Conservation (phyloP, 805 yeast species). For the Schwanniomyces pseudopolymorphus region DNA sequence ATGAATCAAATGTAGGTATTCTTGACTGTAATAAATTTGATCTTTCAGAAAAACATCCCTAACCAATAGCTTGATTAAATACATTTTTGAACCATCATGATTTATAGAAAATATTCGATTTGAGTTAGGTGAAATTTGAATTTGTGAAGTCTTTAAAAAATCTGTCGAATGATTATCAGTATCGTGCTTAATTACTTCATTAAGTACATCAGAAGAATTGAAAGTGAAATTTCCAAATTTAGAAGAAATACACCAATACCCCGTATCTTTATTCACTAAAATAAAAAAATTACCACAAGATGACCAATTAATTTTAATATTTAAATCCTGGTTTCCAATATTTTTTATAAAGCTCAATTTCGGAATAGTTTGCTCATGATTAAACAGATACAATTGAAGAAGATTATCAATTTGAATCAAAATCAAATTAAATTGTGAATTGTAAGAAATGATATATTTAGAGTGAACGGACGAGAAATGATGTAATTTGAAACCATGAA, state of each 20-base stretch:
- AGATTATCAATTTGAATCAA: slow-evolving; percentile 11
- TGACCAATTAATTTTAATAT: slow-evolving; percentile 26
- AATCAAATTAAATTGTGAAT: slow-evolving; percentile 21
- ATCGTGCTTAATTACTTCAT: slow-evolving; percentile 18
- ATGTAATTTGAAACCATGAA: slow-evolving; percentile 14
- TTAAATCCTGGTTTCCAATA: slow-evolving; percentile 1
- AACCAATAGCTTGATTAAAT: slow-evolving; percentile 19
- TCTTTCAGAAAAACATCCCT: slow-evolving; percentile 3
- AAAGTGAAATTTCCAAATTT: slow-evolving; percentile 34
- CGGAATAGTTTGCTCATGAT: slow-evolving; percentile 7
- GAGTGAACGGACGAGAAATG: not conserved
- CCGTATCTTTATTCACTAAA: slow-evolving; percentile 15
- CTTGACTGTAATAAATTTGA: slow-evolving; percentile 21
- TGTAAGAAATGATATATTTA: slow-evolving; percentile 13
- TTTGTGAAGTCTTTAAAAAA: slow-evolving; percentile 24
- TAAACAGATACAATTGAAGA: slow-evolving; percentile 9
- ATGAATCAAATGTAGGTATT: slow-evolving; percentile 24
- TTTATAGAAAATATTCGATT: slow-evolving; percentile 13
- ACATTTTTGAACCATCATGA: slow-evolving; percentile 15
- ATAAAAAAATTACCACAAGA: slow-evolving; percentile 35
- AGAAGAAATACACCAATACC: slow-evolving; percentile 32
- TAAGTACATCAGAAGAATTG: slow-evolving; percentile 20
- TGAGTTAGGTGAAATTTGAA: slow-evolving; percentile 27
- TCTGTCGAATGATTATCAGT: slow-evolving; percentile 12
- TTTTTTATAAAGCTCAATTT: slow-evolving; percentile 11